Evolutionary conservation across 495 filamentous ascomycete genomes (phyloP), one percentile per base, ranked within the genome.

Genomic region (Glonium stellatum): DNA sequence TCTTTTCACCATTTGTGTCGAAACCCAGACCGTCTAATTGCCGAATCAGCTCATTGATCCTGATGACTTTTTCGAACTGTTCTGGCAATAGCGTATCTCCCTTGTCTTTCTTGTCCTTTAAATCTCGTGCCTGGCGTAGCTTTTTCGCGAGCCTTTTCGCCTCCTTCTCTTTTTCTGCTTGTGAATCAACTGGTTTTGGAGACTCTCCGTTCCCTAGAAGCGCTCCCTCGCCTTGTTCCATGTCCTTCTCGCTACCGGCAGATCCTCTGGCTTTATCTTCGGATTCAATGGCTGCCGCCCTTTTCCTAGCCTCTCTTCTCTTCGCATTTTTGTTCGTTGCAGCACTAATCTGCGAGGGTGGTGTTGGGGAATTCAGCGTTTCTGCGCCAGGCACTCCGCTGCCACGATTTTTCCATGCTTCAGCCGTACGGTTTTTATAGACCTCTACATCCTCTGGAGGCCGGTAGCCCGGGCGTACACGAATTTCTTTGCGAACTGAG

Each of bases 61-160:
- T 95, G 68, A 95, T 93, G 48, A 99, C 87, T 76, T 99, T 99
- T 60, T 90, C 92, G 55, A 97, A 85, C 76, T 99, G 95, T 73
- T 99, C 95, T 0, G 95, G 95, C 13, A 96, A 76, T 61, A 99
- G 72, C 0, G 79, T 76, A 62, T 87, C 86, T 23, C 93, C 95
- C 39, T 84, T 82, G 22, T 96, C 88, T 74, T 96, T 95, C 78
- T 96, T 96, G 66, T 84, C 86, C 67, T 87, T 86, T 44, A 99
- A 76, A 1, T 97, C 93, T 62, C 86, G 86, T 1, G 93, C 93
- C 71, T 97, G 95, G 59, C 88, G 83, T 39, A 99, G 80, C 71
- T 97, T 99, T 77, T 99, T 99, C 75, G 87, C 88, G n/a, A 99
- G 75, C 57, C 88, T 92, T 58, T 90, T 85, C 2, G 86, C 93